Evolutionary conservation across 1,284 basidiomycete species (phyloP).

Genomic region (Tylopilus sp.): DNA sequence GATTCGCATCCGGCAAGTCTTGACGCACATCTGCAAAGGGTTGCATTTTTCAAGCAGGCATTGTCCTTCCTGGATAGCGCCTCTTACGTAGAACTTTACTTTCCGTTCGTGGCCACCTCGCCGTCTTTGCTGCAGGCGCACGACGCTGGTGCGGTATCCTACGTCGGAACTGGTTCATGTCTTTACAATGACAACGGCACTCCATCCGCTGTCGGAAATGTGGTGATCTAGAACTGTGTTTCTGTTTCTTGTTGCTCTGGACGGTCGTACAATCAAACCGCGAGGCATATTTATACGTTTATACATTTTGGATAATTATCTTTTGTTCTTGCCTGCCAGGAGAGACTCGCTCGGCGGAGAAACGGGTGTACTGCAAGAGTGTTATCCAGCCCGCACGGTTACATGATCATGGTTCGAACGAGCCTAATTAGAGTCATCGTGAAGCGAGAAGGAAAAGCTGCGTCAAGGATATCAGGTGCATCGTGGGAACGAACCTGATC

Average conservation of each 20-base stretch:
- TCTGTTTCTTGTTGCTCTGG: neutral
- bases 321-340: too few relatives aligned
- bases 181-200: conserved; percentile 26
- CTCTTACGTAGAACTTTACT: conserved; percentile 33
- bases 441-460: too few relatives aligned
- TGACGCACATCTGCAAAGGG: conserved; percentile 22
- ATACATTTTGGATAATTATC: too few relatives aligned
- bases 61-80: conserved; percentile 32
- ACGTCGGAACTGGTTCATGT: conserved; percentile 28
- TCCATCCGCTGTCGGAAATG: conserved; percentile 22
- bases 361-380: too few relatives aligned
- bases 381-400: too few relatives aligned
- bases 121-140: conserved; percentile 23
- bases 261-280: neutral
- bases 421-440: too few relatives aligned
- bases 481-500: too few relatives aligned
- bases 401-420: too few relatives aligned
- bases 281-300: neutral
- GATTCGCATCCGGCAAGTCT: neutral
- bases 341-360: too few relatives aligned
- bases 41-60: conserved; percentile 33
- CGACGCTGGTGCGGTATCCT: neutral
- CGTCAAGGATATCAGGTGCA: too few relatives aligned
- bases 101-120: conserved; percentile 35
- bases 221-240: conserved; percentile 16